Evolutionary conservation across 2,329 filamentous ascomycete genomes (phyloP).

Genomic region (Madurella mycetomatis): DNA sequence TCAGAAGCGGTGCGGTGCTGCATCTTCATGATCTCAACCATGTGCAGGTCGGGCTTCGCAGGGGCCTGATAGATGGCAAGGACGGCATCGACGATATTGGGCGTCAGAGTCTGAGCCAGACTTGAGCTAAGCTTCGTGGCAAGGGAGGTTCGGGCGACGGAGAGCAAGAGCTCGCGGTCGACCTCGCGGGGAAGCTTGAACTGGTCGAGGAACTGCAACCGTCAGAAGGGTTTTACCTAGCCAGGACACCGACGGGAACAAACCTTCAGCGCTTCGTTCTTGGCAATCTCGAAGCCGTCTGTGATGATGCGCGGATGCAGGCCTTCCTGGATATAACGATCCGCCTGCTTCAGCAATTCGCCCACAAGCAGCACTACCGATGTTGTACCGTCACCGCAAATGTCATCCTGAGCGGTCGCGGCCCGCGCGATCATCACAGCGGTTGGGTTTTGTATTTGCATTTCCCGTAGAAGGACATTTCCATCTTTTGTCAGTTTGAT

Average conservation of each 20-base stretch:
- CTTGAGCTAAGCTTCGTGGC: conserved; percentile 90
- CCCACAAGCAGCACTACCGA: conserved; percentile 93
- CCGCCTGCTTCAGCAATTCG: conserved; percentile 95
- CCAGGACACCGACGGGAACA: conserved; percentile 16
- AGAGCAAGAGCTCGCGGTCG: conserved; percentile 89
- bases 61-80: conserved; percentile 87
- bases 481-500: conserved; percentile 99
- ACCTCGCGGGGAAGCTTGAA: conserved; percentile 89
- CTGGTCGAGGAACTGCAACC: conserved; percentile 72
- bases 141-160: conserved; percentile 88
- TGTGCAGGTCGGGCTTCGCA: conserved; percentile 92
- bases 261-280: conserved; percentile 85
- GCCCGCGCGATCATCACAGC: conserved; percentile 80
- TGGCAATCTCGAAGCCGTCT: conserved; percentile 95
- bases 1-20: conserved; percentile 95
- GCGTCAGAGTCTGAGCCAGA: conserved; percentile 85
- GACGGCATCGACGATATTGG: conserved; percentile 93
- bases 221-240: conserved; percentile 1
- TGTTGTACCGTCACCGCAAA: conserved; percentile 95
- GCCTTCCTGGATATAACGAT: conserved; percentile 94
- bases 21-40: conserved; percentile 99
- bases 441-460: conserved; percentile 98
- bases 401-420: conserved; percentile 96
- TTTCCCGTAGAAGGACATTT: conserved; percentile 73
- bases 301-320: conserved; percentile 94